phyloP scores from a whole-genome alignment of 768 basidiomycete species.

The Boletus rubroflammeus region DNA sequence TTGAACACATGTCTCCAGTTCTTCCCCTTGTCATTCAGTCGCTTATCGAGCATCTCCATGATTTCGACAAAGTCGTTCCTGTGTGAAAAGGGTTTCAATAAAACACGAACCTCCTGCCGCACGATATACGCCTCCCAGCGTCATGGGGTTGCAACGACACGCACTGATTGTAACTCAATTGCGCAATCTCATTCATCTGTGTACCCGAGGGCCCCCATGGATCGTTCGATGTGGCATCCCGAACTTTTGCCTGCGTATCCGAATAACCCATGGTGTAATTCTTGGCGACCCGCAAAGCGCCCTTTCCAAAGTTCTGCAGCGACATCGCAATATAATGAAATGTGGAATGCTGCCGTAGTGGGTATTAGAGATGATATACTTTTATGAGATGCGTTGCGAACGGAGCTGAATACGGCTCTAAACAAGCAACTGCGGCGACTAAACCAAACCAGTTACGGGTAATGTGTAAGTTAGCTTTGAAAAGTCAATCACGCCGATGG shows the following conservation, averaged over 20 bases:
- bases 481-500: slow-evolving; percentile 48
- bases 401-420: slow-evolving; percentile 13
- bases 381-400: slow-evolving; percentile 17
- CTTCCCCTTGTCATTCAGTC: slow-evolving; percentile 98
- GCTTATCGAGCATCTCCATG: slow-evolving; percentile 99
- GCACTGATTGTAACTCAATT: slow-evolving; percentile 95
- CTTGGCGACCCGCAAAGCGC: slow-evolving; percentile 83
- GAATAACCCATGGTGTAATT: slow-evolving; percentile 97
- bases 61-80: slow-evolving; percentile 97
- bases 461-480: not conserved
- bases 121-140: not conserved
- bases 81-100: not conserved
- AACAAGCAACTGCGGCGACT: slow-evolving; percentile 12
- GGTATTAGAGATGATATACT: slow-evolving; percentile 13
- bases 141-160: slow-evolving; percentile 20
- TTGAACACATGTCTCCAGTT: slow-evolving; percentile 99
- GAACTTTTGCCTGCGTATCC: slow-evolving; percentile 91
- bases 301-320: slow-evolving; percentile 80
- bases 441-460: not conserved
- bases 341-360: not conserved
- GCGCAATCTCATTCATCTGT: slow-evolving; percentile 99
- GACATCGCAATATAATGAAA: slow-evolving; percentile 33
- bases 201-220: slow-evolving; percentile 97
- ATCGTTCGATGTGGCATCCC: slow-evolving; percentile 96
- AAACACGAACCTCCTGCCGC: not conserved